Conservation (phyloP, 2,329 filamentous ascomycete genomes). For the Bipolaris bicolor region DNA sequence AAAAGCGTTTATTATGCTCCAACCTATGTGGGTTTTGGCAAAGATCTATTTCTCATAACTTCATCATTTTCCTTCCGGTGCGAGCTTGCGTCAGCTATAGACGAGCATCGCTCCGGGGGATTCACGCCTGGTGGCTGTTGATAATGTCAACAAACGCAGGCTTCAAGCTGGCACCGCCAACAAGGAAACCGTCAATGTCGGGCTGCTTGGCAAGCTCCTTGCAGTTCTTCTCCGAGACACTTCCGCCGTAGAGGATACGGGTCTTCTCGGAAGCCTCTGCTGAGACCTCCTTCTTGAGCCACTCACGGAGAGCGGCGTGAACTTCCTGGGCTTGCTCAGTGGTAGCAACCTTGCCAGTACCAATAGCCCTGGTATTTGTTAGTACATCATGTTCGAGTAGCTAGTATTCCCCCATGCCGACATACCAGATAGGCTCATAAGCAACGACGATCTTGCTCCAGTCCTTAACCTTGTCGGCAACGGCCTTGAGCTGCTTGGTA, state of each 20-base stretch:
- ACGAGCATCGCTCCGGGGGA: slow-evolving; percentile 42
- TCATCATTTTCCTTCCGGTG: neutral
- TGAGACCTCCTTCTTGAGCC: slow-evolving; percentile 78
- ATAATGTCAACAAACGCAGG: slow-evolving; percentile 82
- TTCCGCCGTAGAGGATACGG: slow-evolving; percentile 94
- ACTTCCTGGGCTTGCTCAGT: slow-evolving; percentile 53
- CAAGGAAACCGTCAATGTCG: slow-evolving; percentile 98
- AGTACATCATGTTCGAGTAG: slow-evolving; percentile 7
- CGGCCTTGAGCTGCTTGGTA: slow-evolving; percentile 82
- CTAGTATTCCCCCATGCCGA: neutral
- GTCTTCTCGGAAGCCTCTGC: slow-evolving; percentile 82
- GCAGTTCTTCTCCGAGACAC: slow-evolving; percentile 98
- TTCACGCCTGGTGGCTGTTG: slow-evolving; percentile 60
- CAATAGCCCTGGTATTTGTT: slow-evolving; percentile 64
- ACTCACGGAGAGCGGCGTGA: slow-evolving; percentile 81
- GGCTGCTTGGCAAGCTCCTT: slow-evolving; percentile 86
- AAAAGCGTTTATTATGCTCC: slow-evolving; percentile 14
- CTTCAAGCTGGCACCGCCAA: slow-evolving; percentile 95
- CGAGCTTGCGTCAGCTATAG: slow-evolving; percentile 43
- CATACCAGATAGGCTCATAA: slow-evolving; percentile 97
- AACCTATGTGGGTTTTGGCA: slow-evolving; percentile 3
- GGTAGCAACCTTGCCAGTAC: slow-evolving; percentile 70
- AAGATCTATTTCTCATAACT: slow-evolving; percentile 4
- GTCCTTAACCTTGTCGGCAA: slow-evolving; percentile 77
- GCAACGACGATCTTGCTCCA: slow-evolving; percentile 96